Base-by-base conservation (phyloP, 352 stramenopile species). In the Aphanomyces astaci region DNA sequence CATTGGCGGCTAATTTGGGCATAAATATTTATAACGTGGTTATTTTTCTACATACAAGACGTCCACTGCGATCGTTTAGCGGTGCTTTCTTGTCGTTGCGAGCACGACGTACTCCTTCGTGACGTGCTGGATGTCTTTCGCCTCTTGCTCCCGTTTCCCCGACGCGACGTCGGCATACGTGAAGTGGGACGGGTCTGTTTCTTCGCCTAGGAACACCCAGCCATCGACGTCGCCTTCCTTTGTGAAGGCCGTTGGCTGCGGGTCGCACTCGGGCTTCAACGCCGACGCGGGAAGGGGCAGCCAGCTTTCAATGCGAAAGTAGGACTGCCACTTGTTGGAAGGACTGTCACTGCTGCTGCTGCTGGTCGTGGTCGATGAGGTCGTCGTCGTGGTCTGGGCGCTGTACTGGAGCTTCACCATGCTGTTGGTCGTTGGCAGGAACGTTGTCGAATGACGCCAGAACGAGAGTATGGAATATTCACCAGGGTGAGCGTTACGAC, bases 191-290 rank as follows among this genome's bases (percentile, higher is more conserved):
- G 59, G 49, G 66, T 48, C 51, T 19, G 67, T 63, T 22, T 78
- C 73, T 51, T 80, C 64, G 13, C 72, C 78, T 1, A 84, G 73
- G 27, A 82, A 76, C 13, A 84, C 75, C 78, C 78, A 84, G 4
- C 72, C 78, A 48, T 84, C 78, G 36, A 77, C 78, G 63, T 82
- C 71, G 10, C 72, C 73, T 51, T 75, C 72, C 32, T 72, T 73
- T 30, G 75, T 79, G 33, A 78, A 75, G 10, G 56, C 57, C 22
- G 76, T 77, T 22, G 56, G 33, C 27, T 45, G 17, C 0, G 56
- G 30, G 4, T 17, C 56, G 11, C 31, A 17, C 7, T 32, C 51
- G 30, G 25, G 25, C 33, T 32, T 59, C 19, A 19, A n/a, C 11
- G 51, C 25, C 32, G 40, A 17, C 31, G 56, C 22, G 3, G 19